A percentile compares a stretch with the other conserved stretches of the same genome.
phyloP scores from a whole-genome alignment of 192 early-diverging fungal species.

The Backusella westeae region DNA sequence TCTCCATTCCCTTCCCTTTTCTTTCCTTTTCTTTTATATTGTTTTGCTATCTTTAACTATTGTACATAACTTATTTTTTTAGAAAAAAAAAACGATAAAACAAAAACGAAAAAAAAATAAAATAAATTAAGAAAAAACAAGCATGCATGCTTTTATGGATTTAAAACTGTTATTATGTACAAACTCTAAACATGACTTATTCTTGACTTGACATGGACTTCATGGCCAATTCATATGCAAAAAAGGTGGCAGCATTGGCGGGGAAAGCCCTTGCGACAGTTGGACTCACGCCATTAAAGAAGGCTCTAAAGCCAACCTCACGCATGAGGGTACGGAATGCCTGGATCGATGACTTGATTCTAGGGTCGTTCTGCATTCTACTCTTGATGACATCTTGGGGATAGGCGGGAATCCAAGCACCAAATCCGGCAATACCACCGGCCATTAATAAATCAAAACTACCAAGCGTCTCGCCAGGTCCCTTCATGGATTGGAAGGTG shows the following conservation, averaged over 20 bases:
- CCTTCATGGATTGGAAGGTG: slow-evolving; percentile 54
- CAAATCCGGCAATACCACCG: slow-evolving; percentile 92
- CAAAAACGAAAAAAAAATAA: not conserved
- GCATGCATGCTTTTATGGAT: not conserved
- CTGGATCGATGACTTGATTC: slow-evolving; percentile 33
- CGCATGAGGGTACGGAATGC: slow-evolving; percentile 46
- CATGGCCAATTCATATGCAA: slow-evolving; percentile 65
- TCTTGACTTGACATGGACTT: slow-evolving; percentile 29
- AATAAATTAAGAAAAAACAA: no score
- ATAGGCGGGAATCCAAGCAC: slow-evolving; percentile 79
- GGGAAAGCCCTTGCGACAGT: slow-evolving; percentile 79
- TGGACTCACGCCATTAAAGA: slow-evolving; percentile 83
- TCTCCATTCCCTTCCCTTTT: not conserved
- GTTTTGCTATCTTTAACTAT: not conserved
- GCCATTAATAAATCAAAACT: slow-evolving; percentile 81
- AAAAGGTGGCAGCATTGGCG: slow-evolving; percentile 82
- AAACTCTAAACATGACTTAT: not conserved
- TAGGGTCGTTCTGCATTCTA: slow-evolving; percentile 60
- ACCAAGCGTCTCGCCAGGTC: slow-evolving; percentile 51
- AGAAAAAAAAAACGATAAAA: not conserved
- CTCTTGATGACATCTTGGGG: slow-evolving; percentile 89
- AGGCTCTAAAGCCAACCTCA: slow-evolving; percentile 55
- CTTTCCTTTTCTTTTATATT: not conserved
- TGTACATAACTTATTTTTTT: not conserved
- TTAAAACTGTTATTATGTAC: not conserved